Percentiles rank a stretch among this genome's conserved stretches.
Evolutionary conservation across 2,329 filamentous ascomycete genomes (phyloP).

Genomic region (Aspergillus pseudonomiae): DNA sequence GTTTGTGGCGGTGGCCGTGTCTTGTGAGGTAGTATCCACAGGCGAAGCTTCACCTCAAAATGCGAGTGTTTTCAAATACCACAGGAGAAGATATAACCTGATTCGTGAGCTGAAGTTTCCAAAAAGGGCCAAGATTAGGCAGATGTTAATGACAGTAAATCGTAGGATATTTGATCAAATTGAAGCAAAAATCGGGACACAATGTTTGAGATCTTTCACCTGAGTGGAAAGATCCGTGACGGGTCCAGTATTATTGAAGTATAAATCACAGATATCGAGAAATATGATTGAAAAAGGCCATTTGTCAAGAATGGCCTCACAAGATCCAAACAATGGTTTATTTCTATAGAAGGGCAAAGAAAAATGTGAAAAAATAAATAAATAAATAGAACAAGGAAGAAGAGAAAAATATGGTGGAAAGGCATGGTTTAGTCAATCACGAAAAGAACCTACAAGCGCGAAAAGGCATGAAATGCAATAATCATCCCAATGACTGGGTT

Average conservation of each 20-base stretch:
- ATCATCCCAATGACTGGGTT: background rate
- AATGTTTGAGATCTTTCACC: background rate
- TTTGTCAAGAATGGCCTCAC: background rate
- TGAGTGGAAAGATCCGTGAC: background rate
- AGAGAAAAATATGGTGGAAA: background rate
- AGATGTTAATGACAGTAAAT: background rate
- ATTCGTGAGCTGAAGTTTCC: background rate
- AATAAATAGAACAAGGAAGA: background rate
- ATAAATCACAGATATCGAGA: background rate
- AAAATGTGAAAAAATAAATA: constrained; percentile 2
- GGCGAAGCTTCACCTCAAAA: background rate
- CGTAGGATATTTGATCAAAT: background rate
- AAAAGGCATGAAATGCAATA: background rate
- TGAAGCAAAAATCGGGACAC: background rate
- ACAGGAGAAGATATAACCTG: background rate
- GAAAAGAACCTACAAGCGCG: background rate
- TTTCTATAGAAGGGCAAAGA: background rate
- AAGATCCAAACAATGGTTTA: background rate
- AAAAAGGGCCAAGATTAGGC: background rate
- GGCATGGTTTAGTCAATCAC: background rate
- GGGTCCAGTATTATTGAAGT: background rate
- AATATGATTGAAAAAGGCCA: constrained; percentile 1
- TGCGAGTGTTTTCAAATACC: background rate
- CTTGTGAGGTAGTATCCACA: background rate
- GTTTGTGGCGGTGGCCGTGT: background rate